Evolutionary conservation across 306 rosid species (phyloP).

Genomic region (Begonia peltatifolia): DNA sequence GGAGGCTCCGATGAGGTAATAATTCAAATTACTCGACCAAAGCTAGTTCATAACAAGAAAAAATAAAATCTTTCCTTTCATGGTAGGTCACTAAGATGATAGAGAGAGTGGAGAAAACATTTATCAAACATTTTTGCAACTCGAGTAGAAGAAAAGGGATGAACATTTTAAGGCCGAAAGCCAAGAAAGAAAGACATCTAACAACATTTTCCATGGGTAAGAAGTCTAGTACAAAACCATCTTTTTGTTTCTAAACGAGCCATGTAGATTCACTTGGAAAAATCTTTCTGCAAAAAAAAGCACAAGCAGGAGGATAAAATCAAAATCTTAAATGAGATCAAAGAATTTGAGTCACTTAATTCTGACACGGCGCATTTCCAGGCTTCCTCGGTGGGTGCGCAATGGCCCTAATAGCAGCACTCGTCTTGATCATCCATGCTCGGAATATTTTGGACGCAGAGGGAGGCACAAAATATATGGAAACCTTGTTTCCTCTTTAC

Average conservation of each 20-base stretch:
- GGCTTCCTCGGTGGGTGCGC: constrained; percentile 65
- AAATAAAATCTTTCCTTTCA: neutral
- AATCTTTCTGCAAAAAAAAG: too few relatives aligned
- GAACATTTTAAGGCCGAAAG: constrained; percentile 42
- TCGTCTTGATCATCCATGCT: constrained; percentile 26
- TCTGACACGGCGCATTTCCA: constrained; percentile 5
- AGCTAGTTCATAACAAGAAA: neutral
- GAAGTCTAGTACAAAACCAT: neutral
- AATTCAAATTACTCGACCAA: neutral
- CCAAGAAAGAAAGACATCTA: constrained; percentile 44
- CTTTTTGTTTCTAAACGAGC: too few relatives aligned
- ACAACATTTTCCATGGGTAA: constrained; percentile 47
- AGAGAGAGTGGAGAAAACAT: constrained; percentile 36
- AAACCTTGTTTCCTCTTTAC: constrained; percentile 58
- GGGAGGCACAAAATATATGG: constrained; percentile 38
- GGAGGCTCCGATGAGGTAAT: constrained; percentile 63
- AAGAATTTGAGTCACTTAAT: too few relatives aligned
- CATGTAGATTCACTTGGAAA: too few relatives aligned
- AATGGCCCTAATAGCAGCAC: constrained; percentile 34
- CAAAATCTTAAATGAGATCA: too few relatives aligned
- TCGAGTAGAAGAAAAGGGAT: constrained; percentile 52
- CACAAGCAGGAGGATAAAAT: too few relatives aligned
- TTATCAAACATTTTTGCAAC: constrained; percentile 50
- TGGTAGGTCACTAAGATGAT: constrained; percentile 25
- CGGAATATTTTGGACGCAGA: constrained; percentile 16